A percentile compares a stretch with the other conserved stretches of the same genome.
Conservation (phyloP, 2,329 filamentous ascomycete genomes). For the Corinectria fuckeliana region DNA sequence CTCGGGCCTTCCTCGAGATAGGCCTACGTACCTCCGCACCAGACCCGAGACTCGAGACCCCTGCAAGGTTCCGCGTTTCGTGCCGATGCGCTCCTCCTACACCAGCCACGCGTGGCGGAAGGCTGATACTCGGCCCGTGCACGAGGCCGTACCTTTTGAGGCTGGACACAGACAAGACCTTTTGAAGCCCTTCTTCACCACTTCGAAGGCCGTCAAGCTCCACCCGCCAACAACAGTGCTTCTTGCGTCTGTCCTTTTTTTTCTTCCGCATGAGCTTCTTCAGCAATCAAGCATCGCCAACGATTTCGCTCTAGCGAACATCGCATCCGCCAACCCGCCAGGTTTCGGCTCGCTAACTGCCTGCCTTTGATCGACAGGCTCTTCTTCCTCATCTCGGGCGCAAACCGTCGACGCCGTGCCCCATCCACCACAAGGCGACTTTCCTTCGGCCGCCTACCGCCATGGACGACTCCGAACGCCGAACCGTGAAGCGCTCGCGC, state of each 20-base stretch:
- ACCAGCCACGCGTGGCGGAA: slow-evolving; percentile 17
- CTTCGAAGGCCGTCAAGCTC: slow-evolving; percentile 16
- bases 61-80: slow-evolving; percentile 5
- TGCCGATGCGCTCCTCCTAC: neutral
- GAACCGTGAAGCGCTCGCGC: slow-evolving; percentile 80
- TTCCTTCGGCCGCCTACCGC: slow-evolving; percentile 12
- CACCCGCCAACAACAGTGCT: slow-evolving; percentile 10
- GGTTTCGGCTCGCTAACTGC: neutral
- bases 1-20: neutral
- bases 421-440: neutral
- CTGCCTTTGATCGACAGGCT: neutral
- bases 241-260: slow-evolving; percentile 15
- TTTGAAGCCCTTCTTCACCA: slow-evolving; percentile 11
- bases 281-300: neutral
- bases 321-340: neutral
- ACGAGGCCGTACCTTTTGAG: neutral
- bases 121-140: neutral
- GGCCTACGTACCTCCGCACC: neutral
- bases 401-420: neutral
- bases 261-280: slow-evolving; percentile 4
- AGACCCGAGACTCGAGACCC: neutral
- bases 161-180: neutral
- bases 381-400: neutral
- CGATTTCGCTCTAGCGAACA: neutral
- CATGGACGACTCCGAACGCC: slow-evolving; percentile 80